These are phyloP conservation scores for Aureobasidium musti DNA, from an alignment of 2,329 filamentous ascomycete genomes.

Conservation along the genomic window DNA sequence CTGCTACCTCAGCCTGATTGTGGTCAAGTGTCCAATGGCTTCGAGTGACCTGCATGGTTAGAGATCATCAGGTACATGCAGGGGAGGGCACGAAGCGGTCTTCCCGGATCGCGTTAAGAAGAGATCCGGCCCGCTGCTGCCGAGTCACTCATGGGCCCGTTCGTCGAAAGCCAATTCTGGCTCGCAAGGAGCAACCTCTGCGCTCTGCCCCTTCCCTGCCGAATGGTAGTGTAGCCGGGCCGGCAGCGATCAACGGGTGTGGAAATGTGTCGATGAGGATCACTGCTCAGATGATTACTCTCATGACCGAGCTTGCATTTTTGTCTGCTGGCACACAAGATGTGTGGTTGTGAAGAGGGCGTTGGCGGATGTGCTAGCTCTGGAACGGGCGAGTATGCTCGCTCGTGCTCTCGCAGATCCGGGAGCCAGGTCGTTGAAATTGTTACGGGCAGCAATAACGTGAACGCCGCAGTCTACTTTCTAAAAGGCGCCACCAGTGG, in stretches of 20 bases:
- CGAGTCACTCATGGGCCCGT: conserved; percentile 22
- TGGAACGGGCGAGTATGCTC: background rate
- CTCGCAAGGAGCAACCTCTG: conserved; percentile 23
- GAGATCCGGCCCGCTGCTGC: conserved; percentile 25
- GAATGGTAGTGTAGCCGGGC: conserved; percentile 22
- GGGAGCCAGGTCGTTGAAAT: conserved; percentile 27
- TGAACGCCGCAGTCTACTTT: conserved; percentile 12
- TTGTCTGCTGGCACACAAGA: background rate
- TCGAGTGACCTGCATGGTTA: conserved; percentile 18
- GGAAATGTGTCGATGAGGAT: conserved; percentile 22
- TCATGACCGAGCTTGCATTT: background rate
- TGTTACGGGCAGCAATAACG: conserved; percentile 26
- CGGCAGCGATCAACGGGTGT: conserved; percentile 27
- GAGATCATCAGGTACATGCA: conserved; percentile 29
- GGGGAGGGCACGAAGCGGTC: conserved; percentile 10
- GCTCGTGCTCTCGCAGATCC: conserved; percentile 26
- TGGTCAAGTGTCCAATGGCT: background rate
- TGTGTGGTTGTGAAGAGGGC: background rate
- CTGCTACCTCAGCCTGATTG: background rate
- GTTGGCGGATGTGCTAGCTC: background rate
- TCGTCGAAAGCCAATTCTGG: conserved; percentile 15
- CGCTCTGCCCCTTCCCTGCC: conserved; percentile 10
- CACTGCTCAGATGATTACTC: conserved; percentile 2
- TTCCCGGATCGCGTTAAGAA: conserved; percentile 10
- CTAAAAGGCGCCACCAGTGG: conserved; percentile 20